These are phyloP conservation scores for Ophiocordyceps camponoti-leonardi DNA, from an alignment of 2,329 filamentous ascomycete species.

Conservation along the genomic window DNA sequence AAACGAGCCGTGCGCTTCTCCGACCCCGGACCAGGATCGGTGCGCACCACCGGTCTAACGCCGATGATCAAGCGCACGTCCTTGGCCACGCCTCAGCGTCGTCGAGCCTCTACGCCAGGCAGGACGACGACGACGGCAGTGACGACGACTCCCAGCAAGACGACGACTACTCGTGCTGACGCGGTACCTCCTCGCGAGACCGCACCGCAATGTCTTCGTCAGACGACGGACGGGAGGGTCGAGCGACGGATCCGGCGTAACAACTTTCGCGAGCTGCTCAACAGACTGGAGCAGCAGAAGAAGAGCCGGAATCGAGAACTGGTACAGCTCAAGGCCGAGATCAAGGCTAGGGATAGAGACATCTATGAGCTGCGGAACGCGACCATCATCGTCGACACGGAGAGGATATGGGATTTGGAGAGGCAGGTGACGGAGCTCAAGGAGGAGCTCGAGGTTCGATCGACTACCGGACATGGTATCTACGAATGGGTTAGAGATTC, in stretches of 20 bases:
- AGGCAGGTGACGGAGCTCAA: slow-evolving; percentile 19
- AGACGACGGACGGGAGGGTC: slow-evolving; percentile 38
- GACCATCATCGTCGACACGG: slow-evolving; percentile 30
- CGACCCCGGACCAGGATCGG: slow-evolving; percentile 27
- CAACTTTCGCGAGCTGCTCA: slow-evolving; percentile 40
- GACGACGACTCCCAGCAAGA: no score
- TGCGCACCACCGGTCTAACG: slow-evolving; percentile 32
- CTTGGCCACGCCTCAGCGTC: slow-evolving; percentile 20
- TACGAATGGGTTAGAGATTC: slow-evolving; percentile 28
- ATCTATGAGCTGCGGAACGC: slow-evolving; percentile 34
- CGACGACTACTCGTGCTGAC: neutral
- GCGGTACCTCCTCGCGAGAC: slow-evolving; percentile 11
- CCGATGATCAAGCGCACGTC: slow-evolving; percentile 38
- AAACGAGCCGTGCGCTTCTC: slow-evolving; percentile 42
- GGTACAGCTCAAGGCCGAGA: slow-evolving; percentile 25
- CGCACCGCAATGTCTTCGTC: slow-evolving; percentile 22
- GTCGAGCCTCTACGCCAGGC: slow-evolving; percentile 28
- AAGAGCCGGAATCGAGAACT: slow-evolving; percentile 27
- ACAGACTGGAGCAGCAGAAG: slow-evolving; percentile 30
- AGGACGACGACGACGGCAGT: slow-evolving; percentile 1
- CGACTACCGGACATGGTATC: slow-evolving; percentile 1
- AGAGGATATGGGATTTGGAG: slow-evolving; percentile 24
- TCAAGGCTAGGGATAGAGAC: slow-evolving; percentile 32
- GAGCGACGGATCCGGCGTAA: slow-evolving; percentile 39
- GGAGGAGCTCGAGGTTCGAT: slow-evolving; percentile 12